phyloP scores from a whole-genome alignment of 2,329 filamentous ascomycete species.

The Zymoseptoria ardabiliae region DNA sequence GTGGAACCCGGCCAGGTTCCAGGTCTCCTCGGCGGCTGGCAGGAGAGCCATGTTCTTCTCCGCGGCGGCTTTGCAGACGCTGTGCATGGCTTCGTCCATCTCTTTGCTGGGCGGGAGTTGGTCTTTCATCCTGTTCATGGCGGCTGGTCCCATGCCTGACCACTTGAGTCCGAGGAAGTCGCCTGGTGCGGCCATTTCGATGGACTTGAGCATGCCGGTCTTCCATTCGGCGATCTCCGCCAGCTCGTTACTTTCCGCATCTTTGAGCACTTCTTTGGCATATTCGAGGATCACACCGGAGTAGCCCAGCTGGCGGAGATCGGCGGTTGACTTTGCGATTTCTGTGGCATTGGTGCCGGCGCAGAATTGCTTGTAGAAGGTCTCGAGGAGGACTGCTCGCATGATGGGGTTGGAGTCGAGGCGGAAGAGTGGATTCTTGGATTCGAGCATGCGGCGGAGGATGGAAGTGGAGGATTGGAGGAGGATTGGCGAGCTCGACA shows the following conservation, averaged over 20 bases:
- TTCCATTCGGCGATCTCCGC: conserved; percentile 65
- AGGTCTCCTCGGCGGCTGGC: conserved; percentile 79
- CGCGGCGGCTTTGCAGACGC: conserved; percentile 66
- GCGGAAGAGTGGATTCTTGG: conserved; percentile 58
- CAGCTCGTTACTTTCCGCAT: conserved; percentile 46
- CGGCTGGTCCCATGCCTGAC: conserved; percentile 71
- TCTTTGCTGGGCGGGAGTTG: conserved; percentile 55
- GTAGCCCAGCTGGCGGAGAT: conserved; percentile 68
- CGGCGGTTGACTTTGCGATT: conserved; percentile 56
- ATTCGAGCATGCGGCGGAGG: conserved; percentile 63
- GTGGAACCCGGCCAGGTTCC: conserved; percentile 72
- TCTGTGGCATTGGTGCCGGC: conserved; percentile 67
- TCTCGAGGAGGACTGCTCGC: conserved; percentile 64
- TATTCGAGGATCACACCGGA: conserved; percentile 79
- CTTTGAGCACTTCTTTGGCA: conserved; percentile 65
- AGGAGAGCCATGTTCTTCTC: conserved; percentile 64
- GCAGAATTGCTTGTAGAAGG: conserved; percentile 88
- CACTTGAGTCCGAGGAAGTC: conserved; percentile 58
- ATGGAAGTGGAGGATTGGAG: conserved; percentile 62
- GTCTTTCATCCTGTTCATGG: conserved; percentile 58
- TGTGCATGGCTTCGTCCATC: conserved; percentile 62
- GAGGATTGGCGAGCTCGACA: conserved; percentile 64
- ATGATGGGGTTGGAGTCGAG: conserved; percentile 70
- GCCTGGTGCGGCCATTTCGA: conserved; percentile 46
- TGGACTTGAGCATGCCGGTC: conserved; percentile 65